Conservation (phyloP, 2,329 filamentous ascomycete species). For the Dactylonectria estremocensis region DNA sequence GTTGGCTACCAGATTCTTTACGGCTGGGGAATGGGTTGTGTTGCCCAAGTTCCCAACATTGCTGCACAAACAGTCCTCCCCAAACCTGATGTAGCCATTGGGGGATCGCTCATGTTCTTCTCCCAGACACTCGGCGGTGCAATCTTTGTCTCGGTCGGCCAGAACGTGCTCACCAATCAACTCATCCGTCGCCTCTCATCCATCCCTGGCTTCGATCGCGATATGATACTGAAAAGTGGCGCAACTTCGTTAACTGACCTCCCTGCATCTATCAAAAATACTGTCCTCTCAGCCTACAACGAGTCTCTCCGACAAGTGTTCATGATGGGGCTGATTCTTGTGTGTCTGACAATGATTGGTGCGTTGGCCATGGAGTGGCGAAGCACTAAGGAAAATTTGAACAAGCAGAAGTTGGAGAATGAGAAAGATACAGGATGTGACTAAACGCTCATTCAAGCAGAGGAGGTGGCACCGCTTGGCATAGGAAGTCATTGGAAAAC, state of each 20-base stretch:
- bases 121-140: slow-evolving; percentile 60
- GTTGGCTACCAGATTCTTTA: slow-evolving; percentile 56
- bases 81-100: slow-evolving; percentile 60
- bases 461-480: too few relatives aligned
- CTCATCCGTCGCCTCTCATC: slow-evolving; percentile 46
- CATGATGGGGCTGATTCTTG: slow-evolving; percentile 67
- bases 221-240: slow-evolving; percentile 24
- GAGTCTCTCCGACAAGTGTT: slow-evolving; percentile 67
- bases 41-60: slow-evolving; percentile 61
- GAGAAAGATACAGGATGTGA: too few relatives aligned
- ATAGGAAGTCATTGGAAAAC: too few relatives aligned
- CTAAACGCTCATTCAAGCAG: too few relatives aligned
- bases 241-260: slow-evolving; percentile 30
- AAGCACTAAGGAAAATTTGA: slow-evolving; percentile 37
- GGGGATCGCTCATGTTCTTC: slow-evolving; percentile 64
- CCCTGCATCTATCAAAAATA: slow-evolving; percentile 14
- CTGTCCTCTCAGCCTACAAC: slow-evolving; percentile 66
- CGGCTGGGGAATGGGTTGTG: slow-evolving; percentile 60
- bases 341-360: slow-evolving; percentile 65
- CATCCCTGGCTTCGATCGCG: slow-evolving; percentile 18
- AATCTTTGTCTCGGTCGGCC: slow-evolving; percentile 66
- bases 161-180: slow-evolving; percentile 67
- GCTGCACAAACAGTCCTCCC: slow-evolving; percentile 62
- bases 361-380: slow-evolving; percentile 70
- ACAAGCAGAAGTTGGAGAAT: neutral